phyloP scores from a whole-genome alignment of 2,329 filamentous ascomycete species.

The Fusarium marasasianum region DNA sequence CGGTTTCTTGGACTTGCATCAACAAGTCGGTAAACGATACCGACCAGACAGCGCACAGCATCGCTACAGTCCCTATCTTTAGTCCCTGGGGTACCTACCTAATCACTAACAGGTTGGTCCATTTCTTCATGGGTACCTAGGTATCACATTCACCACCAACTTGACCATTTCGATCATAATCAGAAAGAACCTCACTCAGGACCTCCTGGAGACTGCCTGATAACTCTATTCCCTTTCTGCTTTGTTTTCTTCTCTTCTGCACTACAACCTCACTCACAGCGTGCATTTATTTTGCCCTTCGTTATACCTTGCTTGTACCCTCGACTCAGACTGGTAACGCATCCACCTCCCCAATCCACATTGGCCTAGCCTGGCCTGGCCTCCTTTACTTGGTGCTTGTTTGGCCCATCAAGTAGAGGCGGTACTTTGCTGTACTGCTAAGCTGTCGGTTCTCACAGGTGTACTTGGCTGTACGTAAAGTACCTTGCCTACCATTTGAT shows the following conservation, averaged over 20 bases:
- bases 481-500: not conserved
- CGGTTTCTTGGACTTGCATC: not conserved
- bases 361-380: constrained; percentile 2
- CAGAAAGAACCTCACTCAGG: not conserved
- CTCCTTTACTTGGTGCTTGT: constrained; percentile 17
- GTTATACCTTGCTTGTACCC: constrained; percentile 7
- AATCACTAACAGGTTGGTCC: constrained; percentile 7
- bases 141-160: not conserved
- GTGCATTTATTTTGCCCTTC: not conserved
- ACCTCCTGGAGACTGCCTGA: not conserved
- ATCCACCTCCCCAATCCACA: constrained; percentile 20
- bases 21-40: constrained; percentile 3
- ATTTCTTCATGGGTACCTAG: not conserved
- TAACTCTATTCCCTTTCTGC: not conserved
- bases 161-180: not conserved
- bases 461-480: constrained; percentile 15
- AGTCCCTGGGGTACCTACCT: not conserved
- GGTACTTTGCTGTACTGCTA: not conserved
- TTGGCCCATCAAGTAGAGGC: constrained; percentile 1
- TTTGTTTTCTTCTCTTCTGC: not conserved
- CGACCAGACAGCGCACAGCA: not conserved
- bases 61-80: not conserved
- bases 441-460: not conserved
- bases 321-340: constrained; percentile 6
- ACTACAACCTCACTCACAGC: not conserved